Conservation (phyloP, 2,329 filamentous ascomycete species). For the Dichotomopilus funicola region DNA sequence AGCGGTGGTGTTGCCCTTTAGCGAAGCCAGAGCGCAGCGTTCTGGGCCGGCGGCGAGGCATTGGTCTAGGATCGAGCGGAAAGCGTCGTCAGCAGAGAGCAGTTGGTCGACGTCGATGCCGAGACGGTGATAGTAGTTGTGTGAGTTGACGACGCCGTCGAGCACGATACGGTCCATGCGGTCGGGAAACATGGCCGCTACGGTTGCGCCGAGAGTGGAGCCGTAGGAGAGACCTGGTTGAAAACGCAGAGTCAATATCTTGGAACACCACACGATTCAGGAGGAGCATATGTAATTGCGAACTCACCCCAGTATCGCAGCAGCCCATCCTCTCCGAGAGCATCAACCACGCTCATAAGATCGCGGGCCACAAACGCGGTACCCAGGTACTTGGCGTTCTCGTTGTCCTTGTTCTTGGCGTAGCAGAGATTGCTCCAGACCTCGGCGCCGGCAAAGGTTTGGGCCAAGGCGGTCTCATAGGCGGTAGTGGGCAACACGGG, state of each 20-base stretch:
- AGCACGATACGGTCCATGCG: conserved; percentile 12
- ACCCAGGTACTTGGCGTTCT: neutral
- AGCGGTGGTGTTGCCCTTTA: conserved; percentile 19
- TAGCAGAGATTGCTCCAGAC: neutral
- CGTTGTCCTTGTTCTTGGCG: neutral
- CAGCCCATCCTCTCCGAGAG: conserved; percentile 33
- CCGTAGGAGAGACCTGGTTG: conserved; percentile 12
- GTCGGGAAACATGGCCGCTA: conserved; percentile 14
- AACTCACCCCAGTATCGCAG: conserved; percentile 34
- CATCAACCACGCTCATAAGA: conserved; percentile 38
- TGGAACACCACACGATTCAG: neutral
- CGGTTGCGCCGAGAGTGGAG: conserved; percentile 9
- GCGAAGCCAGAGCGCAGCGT: conserved; percentile 23
- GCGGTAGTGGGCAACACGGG: neutral
- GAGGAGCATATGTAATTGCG: neutral
- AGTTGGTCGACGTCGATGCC: conserved; percentile 9
- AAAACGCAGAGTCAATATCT: neutral
- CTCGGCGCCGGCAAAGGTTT: neutral
- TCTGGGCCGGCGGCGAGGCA: conserved; percentile 23
- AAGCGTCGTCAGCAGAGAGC: conserved; percentile 22
- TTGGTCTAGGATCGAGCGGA: conserved; percentile 23
- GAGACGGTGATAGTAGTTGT: conserved; percentile 11
- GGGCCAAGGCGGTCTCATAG: neutral
- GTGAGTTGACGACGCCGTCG: conserved; percentile 10
- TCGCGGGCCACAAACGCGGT: conserved; percentile 36